These are phyloP conservation scores for Musa itinerans DNA, from an alignment of 176 grass and related monocot genomes.

Conservation along the genomic window DNA sequence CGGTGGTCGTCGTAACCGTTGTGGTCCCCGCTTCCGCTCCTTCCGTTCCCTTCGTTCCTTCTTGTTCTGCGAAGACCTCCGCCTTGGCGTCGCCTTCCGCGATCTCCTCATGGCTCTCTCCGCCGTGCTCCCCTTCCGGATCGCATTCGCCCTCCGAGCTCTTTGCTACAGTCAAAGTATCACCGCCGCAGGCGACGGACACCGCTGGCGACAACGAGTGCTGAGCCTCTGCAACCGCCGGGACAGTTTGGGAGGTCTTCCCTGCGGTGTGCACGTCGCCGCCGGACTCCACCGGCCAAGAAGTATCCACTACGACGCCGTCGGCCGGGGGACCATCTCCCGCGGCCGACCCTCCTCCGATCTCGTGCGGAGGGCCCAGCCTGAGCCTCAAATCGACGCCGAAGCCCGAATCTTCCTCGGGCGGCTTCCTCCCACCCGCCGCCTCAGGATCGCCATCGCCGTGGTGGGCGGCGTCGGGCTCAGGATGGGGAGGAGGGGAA, in stretches of 20 bases:
- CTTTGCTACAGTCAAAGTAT: background rate
- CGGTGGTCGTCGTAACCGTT: background rate
- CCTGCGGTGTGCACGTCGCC: background rate
- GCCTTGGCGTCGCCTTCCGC: background rate
- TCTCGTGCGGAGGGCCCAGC: constrained; percentile 13
- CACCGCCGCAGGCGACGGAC: background rate
- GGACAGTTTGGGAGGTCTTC: background rate
- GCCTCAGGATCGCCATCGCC: background rate
- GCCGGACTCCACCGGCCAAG: background rate
- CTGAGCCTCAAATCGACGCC: constrained; percentile 22
- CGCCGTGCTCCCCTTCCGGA: background rate
- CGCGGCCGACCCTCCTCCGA: constrained; percentile 5
- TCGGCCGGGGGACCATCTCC: background rate
- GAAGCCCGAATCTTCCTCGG: background rate
- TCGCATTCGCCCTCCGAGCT: constrained; percentile 25
- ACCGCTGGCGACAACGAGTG: background rate
- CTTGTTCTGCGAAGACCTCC: background rate
- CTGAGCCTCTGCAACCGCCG: background rate
- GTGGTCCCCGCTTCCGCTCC: background rate
- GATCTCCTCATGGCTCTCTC: background rate
- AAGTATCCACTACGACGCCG: background rate
- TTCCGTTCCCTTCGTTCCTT: background rate
- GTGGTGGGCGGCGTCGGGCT: background rate
- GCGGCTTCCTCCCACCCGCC: no score
- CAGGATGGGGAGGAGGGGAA: background rate